phyloP scores from a whole-genome alignment of 2,329 filamentous ascomycete species.

The Aspergillus sojae region DNA sequence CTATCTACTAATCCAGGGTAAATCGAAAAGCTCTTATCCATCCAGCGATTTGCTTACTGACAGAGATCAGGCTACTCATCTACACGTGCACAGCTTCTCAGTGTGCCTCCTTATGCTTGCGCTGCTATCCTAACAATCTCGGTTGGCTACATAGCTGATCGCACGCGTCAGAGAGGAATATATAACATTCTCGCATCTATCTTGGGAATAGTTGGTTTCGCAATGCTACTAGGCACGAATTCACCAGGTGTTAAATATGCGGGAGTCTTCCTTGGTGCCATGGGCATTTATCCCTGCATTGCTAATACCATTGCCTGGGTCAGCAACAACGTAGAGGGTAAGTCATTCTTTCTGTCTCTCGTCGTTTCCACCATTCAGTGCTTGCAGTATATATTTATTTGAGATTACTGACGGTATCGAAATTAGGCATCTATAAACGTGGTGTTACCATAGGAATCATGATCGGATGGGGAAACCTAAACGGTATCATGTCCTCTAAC shows the following conservation, averaged over 20 bases:
- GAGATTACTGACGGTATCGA: background rate
- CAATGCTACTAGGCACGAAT: constrained; percentile 70
- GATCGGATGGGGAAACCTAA: constrained; percentile 91
- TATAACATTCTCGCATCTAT: constrained; percentile 76
- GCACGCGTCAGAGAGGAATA: constrained; percentile 70
- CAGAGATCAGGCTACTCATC: background rate
- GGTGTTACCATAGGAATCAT: constrained; percentile 85
- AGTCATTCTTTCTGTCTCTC: background rate
- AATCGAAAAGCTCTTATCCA: too few species aligned
- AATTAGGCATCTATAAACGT: constrained; percentile 75
- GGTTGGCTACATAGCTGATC: constrained; percentile 76
- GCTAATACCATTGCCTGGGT: constrained; percentile 87
- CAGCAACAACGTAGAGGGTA: constrained; percentile 77
- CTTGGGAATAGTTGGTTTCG: constrained; percentile 75
- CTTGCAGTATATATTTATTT: background rate
- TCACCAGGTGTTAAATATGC: constrained; percentile 74
- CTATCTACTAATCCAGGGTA: background rate
- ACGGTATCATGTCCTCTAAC: constrained; percentile 78
- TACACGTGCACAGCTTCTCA: constrained; percentile 45
- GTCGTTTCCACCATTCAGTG: background rate
- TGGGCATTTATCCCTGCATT: constrained; percentile 87
- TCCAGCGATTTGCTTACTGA: background rate
- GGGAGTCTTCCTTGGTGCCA: constrained; percentile 78
- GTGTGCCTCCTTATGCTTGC: constrained; percentile 73
- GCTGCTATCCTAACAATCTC: constrained; percentile 70